Conservation (phyloP, 495 filamentous ascomycete genomes). For the Penicilliopsis zonata region DNA sequence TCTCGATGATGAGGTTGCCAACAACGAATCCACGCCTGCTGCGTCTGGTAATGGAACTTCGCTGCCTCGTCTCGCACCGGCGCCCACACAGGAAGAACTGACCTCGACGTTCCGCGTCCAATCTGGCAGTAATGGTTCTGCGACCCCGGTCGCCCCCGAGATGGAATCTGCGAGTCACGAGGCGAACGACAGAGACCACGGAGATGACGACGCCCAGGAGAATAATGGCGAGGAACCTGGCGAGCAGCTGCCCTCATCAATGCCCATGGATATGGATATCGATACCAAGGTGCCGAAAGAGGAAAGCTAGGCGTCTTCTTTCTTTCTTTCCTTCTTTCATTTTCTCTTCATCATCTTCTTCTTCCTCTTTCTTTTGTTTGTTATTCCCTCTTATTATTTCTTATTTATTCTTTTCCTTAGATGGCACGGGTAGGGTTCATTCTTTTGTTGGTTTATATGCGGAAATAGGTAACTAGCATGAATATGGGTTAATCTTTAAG, state of each 20-base stretch:
- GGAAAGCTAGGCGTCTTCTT: constrained; percentile 11
- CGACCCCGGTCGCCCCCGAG: constrained; percentile 7
- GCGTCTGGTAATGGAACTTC: constrained; percentile 7
- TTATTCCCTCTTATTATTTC: background rate
- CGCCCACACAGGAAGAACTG: constrained; percentile 23
- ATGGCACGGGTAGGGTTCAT: too few species aligned
- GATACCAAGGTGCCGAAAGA: constrained; percentile 25
- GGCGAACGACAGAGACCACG: background rate
- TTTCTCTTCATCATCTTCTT: constrained; percentile 6
- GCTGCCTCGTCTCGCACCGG: constrained; percentile 26
- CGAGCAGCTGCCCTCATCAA: constrained; percentile 9
- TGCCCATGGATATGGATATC: constrained; percentile 27
- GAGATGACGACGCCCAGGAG: constrained; percentile 1
- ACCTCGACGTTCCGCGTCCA: constrained; percentile 31
- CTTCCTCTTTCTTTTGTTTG: constrained; percentile 2
- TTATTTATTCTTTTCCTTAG: too few species aligned
- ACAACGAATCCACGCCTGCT: constrained; percentile 2
- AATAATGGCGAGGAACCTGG: constrained; percentile 4
- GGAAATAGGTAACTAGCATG: too few species aligned
- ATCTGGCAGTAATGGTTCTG: constrained; percentile 15
- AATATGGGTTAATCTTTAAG: too few species aligned
- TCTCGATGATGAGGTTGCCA: constrained; percentile 10
- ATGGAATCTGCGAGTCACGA: background rate
- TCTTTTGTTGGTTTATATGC: too few species aligned
- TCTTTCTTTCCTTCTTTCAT: constrained; percentile 7